These are phyloP conservation scores for Brettanomyces sp. DNA, from an alignment of 805 yeast genomes.

Conservation along the genomic window DNA sequence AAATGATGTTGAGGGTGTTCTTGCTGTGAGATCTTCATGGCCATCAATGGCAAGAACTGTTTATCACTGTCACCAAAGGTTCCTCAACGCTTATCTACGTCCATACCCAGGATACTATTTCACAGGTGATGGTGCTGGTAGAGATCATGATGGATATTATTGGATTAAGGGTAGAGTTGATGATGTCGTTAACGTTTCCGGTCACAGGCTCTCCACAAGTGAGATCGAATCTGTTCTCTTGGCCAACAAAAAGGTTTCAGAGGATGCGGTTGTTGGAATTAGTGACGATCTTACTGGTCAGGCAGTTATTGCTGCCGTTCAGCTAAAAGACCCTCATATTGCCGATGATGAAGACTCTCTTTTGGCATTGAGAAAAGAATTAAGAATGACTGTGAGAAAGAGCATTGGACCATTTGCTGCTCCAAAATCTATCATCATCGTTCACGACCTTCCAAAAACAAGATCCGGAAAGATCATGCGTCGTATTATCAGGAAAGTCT, in stretches of 20 bases:
- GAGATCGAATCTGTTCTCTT: conserved; percentile 91
- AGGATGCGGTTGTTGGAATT: conserved; percentile 94
- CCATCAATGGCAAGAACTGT: conserved; percentile 98
- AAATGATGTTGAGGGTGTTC: conserved; percentile 91
- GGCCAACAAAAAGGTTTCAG: conserved; percentile 71
- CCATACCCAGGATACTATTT: conserved; percentile 93
- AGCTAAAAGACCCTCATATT: conserved; percentile 51
- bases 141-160: conserved; percentile 92
- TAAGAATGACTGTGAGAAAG: conserved; percentile 81
- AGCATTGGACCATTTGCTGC: conserved; percentile 95
- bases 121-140: conserved; percentile 98
- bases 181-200: conserved; percentile 95
- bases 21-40: conserved; percentile 87
- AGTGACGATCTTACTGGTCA: conserved; percentile 95
- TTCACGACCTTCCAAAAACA: conserved; percentile 93
- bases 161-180: conserved; percentile 99
- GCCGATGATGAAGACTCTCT: conserved; percentile 31
- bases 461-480: conserved; percentile 99
- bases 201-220: conserved; percentile 96
- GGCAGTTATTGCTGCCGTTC: conserved; percentile 92
- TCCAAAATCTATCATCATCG: conserved; percentile 74
- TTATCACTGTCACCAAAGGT: conserved; percentile 79
- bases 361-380: conserved; percentile 58
- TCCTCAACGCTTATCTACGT: conserved; percentile 81
- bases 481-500: conserved; percentile 88